Evolutionary conservation across 139 green algal genomes (phyloP), one percentile per base, ranked within the genome.

Genomic region (Coelastrella sp.): DNA sequence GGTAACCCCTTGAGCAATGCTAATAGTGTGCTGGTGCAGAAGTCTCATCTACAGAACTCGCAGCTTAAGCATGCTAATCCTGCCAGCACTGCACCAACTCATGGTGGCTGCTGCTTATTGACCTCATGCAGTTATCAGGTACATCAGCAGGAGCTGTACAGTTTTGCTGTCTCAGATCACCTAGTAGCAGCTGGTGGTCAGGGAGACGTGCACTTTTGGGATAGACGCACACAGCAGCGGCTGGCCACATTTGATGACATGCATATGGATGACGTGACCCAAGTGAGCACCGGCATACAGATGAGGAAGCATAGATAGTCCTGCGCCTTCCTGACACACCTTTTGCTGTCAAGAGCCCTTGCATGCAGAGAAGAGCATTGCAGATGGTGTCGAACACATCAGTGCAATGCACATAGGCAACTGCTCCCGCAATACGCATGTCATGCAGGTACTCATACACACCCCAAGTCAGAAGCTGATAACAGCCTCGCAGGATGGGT

Each of bases 181-280:
- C 41, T 94, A 32, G 57, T 97, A 30, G 94, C 88, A 8, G 94
- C 88, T 4, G 94, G 94, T 11, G 88, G 83, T 17, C 79, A 91
- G 25, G 93, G 94, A 7, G 87, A 93, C 57, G 59, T 98, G 23
- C n/a, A 94, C 2, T 95, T 98, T 35, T 98, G 94, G 93, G 94
- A 98, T 87, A 74, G 91, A 8, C 87, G 93, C 1, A 89, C 74
- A 7, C 27, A 85, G 32, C 66, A 88, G 64, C 88, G 69, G 8
- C 32, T 93, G 17, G 84, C 83, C 0, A 83, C 43, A 4, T 94
- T 95, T 66, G 86, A 93, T 37, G 94, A 98, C 79, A 96, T 94
- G 4, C 94, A 97, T 83, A 90, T 90, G 81, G 90, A 96, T 43
- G 93, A 94, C 40, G 91, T 96, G 1, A 94, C 91, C 21, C 91